Percentiles rank a stretch among this genome's conserved stretches.
Evolutionary conservation across 306 rosid genomes (phyloP).

Genomic region (Amphicarpaea edgeworthii): DNA sequence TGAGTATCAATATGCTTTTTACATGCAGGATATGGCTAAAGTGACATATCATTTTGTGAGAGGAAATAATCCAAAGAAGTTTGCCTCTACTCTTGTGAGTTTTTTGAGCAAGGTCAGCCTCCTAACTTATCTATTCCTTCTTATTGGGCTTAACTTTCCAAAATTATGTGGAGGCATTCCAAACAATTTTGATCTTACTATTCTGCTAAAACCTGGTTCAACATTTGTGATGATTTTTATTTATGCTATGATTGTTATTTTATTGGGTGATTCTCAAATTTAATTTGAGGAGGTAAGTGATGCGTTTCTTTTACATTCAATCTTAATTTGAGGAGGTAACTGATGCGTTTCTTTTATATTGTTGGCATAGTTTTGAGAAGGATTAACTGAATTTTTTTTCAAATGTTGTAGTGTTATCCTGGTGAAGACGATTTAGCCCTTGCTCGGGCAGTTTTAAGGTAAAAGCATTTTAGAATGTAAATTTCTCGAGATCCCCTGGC

Average conservation of each 20-base stretch:
- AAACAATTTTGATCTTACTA: constrained; percentile 18
- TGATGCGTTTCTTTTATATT: constrained; percentile 30
- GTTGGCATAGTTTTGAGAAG: constrained; percentile 30
- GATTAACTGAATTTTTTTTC: constrained; percentile 49
- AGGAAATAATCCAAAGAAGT: constrained; percentile 84
- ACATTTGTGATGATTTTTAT: constrained; percentile 22
- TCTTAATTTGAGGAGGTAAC: constrained; percentile 16
- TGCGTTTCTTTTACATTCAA: constrained; percentile 30
- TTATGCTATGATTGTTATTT: constrained; percentile 27
- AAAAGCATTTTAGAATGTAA: constrained; percentile 43
- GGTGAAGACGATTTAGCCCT: constrained; percentile 96
- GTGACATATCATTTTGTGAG: constrained; percentile 78
- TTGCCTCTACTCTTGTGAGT: constrained; percentile 77
- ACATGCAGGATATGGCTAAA: constrained; percentile 87
- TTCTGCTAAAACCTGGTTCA: constrained; percentile 37
- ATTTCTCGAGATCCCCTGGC: constrained; percentile 12
- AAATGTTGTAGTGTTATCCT: constrained; percentile 84
- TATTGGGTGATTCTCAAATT: constrained; percentile 31
- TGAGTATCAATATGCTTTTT: constrained; percentile 43
- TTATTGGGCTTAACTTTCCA: constrained; percentile 30
- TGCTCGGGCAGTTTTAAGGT: constrained; percentile 89
- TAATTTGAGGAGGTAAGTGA: constrained; percentile 17
- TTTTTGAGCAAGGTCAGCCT: constrained; percentile 87
- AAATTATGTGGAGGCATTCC: constrained; percentile 29
- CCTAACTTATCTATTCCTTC: constrained; percentile 14